These are phyloP conservation scores for Saksenaea oblongispora DNA, from an alignment of 371 early-diverging fungal genomes.

Conservation along the genomic window DNA sequence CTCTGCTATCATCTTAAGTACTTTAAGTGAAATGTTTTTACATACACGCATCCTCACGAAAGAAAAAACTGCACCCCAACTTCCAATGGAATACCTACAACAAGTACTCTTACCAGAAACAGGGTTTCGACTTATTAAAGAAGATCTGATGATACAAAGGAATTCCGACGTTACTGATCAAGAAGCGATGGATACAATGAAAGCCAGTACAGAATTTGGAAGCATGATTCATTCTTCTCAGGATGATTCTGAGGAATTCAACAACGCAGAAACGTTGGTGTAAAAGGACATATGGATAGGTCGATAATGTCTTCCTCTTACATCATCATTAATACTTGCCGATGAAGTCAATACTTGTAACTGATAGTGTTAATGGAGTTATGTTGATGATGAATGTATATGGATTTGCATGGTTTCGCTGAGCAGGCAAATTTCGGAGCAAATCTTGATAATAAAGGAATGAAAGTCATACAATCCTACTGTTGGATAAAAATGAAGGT, in stretches of 20 bases:
- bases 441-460: too few relatives aligned
- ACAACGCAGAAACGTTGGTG: neutral
- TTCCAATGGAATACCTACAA: conserved; percentile 56
- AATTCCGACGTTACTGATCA: neutral
- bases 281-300: neutral
- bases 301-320: too few relatives aligned
- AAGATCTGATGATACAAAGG: conserved; percentile 24
- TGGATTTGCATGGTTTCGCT: too few relatives aligned
- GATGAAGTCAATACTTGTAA: too few relatives aligned
- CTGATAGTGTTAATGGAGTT: too few relatives aligned
- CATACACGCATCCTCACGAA: conserved; percentile 29
- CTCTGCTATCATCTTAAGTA: conserved; percentile 32
- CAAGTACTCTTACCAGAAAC: conserved; percentile 60
- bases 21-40: conserved; percentile 30
- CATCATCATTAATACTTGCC: too few relatives aligned
- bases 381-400: too few relatives aligned
- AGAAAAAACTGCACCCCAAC: conserved; percentile 39
- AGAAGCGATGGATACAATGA: conserved; percentile 42
- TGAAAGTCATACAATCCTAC: too few relatives aligned
- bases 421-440: too few relatives aligned
- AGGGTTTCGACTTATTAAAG: conserved; percentile 45
- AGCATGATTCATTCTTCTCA: conserved; percentile 36
- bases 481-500: too few relatives aligned
- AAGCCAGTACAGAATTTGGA: conserved; percentile 55
- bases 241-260: conserved; percentile 15